These are phyloP conservation scores for Corchorus capsularis DNA, from an alignment of 345 rosid species.

Conservation along the genomic window DNA sequence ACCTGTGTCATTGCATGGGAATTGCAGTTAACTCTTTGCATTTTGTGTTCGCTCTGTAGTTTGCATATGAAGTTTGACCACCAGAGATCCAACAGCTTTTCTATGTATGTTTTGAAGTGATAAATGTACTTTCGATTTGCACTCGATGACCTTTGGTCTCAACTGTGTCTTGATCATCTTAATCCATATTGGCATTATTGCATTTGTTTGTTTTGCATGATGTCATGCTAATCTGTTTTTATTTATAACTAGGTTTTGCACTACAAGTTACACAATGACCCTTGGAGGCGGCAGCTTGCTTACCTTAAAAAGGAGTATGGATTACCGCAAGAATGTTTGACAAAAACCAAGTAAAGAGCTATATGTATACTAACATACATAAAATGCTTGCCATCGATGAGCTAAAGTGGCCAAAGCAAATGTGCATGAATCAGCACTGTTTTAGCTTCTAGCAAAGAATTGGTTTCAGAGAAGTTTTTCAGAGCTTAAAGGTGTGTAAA, in stretches of 20 bases:
- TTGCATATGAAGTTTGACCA: neutral
- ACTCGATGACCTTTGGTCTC: neutral
- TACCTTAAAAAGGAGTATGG: slow-evolving; percentile 58
- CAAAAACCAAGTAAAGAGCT: slow-evolving; percentile 30
- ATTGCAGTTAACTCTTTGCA: neutral
- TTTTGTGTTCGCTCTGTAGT: neutral
- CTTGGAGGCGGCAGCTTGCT: slow-evolving; percentile 65
- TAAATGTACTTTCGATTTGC: too few species aligned
- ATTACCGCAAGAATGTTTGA: slow-evolving; percentile 70
- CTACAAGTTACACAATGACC: slow-evolving; percentile 84
- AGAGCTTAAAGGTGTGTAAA: neutral
- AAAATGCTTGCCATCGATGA: neutral
- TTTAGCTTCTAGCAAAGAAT: neutral
- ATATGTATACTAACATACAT: neutral
- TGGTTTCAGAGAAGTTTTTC: neutral
- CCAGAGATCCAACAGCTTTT: neutral
- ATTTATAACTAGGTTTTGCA: slow-evolving; percentile 52
- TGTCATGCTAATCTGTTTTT: neutral
- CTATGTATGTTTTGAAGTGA: slow-evolving; percentile 12
- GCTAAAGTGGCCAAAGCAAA: neutral
- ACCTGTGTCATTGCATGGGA: neutral
- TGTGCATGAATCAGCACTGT: neutral
- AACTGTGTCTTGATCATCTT: too few species aligned
- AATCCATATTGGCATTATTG: neutral
- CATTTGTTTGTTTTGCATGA: neutral